Conservation (phyloP, 805 yeast genomes). For the Lachancea thermotolerans region DNA sequence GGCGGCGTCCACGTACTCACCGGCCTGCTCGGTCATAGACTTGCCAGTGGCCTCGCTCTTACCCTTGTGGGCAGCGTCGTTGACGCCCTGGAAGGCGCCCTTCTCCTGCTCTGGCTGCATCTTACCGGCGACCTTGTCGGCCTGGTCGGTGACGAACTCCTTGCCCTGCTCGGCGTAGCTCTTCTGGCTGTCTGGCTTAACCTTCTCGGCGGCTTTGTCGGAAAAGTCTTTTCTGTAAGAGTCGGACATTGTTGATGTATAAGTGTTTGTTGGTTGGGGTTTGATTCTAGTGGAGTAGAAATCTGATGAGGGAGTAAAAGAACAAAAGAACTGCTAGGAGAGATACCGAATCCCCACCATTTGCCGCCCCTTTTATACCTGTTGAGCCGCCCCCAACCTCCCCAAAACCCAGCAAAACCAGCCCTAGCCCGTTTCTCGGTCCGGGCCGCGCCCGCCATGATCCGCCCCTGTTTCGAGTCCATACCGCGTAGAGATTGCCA, state of each 20-base stretch:
- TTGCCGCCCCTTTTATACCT: not conserved
- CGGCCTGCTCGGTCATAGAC: slow-evolving; percentile 47
- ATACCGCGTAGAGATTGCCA: too few species aligned
- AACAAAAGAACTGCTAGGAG: not conserved
- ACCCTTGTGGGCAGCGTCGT: slow-evolving; percentile 54
- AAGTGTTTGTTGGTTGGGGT: not conserved
- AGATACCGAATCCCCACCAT: not conserved
- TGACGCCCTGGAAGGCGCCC: slow-evolving; percentile 60
- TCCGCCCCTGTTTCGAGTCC: too few species aligned
- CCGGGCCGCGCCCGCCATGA: too few species aligned
- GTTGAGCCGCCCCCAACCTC: not conserved
- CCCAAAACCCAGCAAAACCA: too few species aligned
- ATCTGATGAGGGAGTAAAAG: not conserved
- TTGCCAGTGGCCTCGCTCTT: slow-evolving; percentile 44
- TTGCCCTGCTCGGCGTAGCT: slow-evolving; percentile 56
- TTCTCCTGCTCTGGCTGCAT: slow-evolving; percentile 61
- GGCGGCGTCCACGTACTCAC: slow-evolving; percentile 51
- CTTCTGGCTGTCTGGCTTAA: slow-evolving; percentile 70
- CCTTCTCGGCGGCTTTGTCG: slow-evolving; percentile 58
- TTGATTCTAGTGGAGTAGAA: not conserved
- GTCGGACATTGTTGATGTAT: slow-evolving; percentile 34
- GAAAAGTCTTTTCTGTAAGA: slow-evolving; percentile 70
- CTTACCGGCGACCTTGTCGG: slow-evolving; percentile 55
- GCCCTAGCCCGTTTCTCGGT: too few species aligned
- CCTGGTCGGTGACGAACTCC: slow-evolving; percentile 60